Conservation (phyloP, 805 yeast genomes). For the Lipomyces mesembrius region DNA sequence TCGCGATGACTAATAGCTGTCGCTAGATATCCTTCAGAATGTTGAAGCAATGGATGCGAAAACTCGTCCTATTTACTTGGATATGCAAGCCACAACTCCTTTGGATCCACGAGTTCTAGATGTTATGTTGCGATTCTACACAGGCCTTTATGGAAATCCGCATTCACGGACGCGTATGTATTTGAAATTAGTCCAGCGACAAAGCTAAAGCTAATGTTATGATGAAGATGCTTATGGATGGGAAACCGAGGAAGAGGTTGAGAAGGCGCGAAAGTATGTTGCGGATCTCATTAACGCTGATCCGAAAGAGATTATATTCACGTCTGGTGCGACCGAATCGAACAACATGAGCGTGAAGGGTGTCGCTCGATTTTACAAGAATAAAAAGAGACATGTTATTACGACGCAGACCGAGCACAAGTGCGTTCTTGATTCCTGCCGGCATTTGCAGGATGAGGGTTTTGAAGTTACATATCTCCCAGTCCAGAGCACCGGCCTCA, state of each 20-base stretch:
- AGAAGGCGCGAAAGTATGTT: conserved; percentile 77
- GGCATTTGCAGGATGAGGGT: conserved; percentile 95
- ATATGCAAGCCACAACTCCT: conserved; percentile 98
- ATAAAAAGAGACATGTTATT: conserved; percentile 89
- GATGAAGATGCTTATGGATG: conserved; percentile 80
- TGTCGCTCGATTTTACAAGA: conserved; percentile 88
- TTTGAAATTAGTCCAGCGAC: background rate
- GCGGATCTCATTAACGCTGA: conserved; percentile 90
- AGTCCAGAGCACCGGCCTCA: conserved; percentile 78
- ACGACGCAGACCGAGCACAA: conserved; percentile 98
- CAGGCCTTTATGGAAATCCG: conserved; percentile 96
- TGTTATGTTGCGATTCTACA: conserved; percentile 80
- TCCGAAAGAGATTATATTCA: conserved; percentile 94
- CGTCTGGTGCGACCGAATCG: conserved; percentile 97
- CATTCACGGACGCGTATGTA: conserved; percentile 80
- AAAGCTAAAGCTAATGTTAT: background rate
- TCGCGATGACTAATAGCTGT: background rate
- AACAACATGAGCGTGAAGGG: conserved; percentile 96
- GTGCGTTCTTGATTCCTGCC: conserved; percentile 96
- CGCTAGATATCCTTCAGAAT: conserved; percentile 26
- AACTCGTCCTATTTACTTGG: conserved; percentile 86
- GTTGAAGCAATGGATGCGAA: conserved; percentile 33
- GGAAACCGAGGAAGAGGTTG: conserved; percentile 96
- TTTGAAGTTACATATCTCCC: conserved; percentile 93
- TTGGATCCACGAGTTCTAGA: conserved; percentile 95